These are phyloP conservation scores for Withania somnifera DNA, from an alignment of 305 asterid species.

Conservation along the genomic window DNA sequence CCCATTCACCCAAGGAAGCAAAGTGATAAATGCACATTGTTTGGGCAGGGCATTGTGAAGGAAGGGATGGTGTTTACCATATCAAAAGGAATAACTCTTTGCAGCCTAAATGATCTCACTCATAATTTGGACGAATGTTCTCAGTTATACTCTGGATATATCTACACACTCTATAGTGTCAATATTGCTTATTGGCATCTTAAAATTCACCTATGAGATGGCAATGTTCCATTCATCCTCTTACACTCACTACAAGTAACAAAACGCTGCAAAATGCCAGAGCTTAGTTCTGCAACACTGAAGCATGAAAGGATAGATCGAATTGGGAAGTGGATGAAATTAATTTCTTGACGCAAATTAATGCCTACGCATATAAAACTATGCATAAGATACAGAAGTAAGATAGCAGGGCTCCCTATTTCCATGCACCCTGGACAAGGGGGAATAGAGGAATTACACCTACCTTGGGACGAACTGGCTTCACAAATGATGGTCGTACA, in stretches of 20 bases:
- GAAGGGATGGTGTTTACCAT: not conserved
- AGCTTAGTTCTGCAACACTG: not conserved
- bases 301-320: not conserved
- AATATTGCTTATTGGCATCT: not conserved
- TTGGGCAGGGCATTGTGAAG: not conserved
- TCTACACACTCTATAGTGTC: not conserved
- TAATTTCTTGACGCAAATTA: not conserved
- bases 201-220: not conserved
- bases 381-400: not conserved
- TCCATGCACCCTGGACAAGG: not conserved
- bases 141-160: not conserved
- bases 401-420: not conserved
- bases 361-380: not conserved
- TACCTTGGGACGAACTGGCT: slow-evolving; percentile 79
- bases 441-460: not conserved
- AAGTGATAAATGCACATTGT: not conserved
- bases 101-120: not conserved
- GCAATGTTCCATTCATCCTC: not conserved
- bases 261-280: not conserved
- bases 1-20: not conserved
- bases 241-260: not conserved
- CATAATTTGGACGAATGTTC: not conserved
- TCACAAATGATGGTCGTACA: slow-evolving; percentile 89
- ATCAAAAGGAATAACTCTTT: not conserved
- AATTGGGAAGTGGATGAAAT: not conserved